These are phyloP conservation scores for Pyracantha coccinea DNA, from an alignment of 331 rosid genomes.

Conservation along the genomic window DNA sequence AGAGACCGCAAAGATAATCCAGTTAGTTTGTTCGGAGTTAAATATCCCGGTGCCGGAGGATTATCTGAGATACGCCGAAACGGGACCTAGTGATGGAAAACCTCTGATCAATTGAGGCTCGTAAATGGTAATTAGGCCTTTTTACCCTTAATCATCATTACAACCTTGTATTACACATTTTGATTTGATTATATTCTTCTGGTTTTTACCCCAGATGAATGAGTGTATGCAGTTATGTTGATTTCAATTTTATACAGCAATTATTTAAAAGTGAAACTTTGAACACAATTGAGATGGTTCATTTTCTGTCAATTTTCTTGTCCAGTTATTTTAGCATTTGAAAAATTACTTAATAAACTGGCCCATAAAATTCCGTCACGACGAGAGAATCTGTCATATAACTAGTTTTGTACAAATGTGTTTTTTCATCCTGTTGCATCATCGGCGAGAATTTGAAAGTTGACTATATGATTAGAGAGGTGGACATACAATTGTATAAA, in stretches of 20 bases:
- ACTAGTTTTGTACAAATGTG: too few species aligned
- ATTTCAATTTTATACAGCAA: neutral
- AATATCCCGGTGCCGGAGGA: conserved; percentile 77
- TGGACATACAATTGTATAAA: too few species aligned
- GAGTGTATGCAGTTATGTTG: neutral
- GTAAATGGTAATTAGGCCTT: neutral
- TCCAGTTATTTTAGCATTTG: neutral
- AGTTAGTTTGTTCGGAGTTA: conserved; percentile 79
- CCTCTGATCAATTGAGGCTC: conserved; percentile 63
- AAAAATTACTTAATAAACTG: too few species aligned
- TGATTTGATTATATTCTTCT: neutral
- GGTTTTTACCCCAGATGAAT: neutral
- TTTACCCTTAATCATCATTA: neutral
- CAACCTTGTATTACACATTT: neutral
- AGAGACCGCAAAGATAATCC: conserved; percentile 52
- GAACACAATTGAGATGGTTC: neutral
- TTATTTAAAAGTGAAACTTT: neutral
- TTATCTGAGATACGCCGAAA: conserved; percentile 28
- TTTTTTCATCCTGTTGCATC: too few species aligned
- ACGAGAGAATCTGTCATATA: too few species aligned
- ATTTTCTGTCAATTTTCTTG: neutral
- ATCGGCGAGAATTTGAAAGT: too few species aligned
- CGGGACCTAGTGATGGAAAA: conserved; percentile 20
- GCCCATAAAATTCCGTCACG: too few species aligned
- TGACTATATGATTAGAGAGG: too few species aligned